Conservation (phyloP, 2,329 filamentous ascomycete species). For the Microsporum audouinii region DNA sequence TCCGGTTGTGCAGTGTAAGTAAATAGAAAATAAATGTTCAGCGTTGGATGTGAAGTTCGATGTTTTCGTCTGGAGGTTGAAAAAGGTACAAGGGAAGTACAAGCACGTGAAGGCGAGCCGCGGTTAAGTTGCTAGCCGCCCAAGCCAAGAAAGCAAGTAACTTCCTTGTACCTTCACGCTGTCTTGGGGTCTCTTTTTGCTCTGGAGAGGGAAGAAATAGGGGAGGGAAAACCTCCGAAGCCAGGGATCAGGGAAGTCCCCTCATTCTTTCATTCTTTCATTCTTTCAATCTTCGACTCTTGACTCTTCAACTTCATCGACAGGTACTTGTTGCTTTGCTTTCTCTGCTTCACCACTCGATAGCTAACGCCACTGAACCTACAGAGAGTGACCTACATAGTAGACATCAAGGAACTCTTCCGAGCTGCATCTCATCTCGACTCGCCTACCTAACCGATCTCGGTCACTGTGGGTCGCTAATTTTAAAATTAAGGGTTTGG, state of each 20-base stretch:
- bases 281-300: not conserved
- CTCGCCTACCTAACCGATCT: not conserved
- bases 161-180: not conserved
- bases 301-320: not conserved
- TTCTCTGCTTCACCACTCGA: not conserved
- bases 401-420: not conserved
- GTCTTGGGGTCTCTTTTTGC: not conserved
- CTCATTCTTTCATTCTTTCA: no score
- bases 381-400: not conserved
- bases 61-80: no score
- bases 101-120: not conserved
- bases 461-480: not conserved
- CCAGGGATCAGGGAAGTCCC: not conserved
- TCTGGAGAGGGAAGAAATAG: not conserved
- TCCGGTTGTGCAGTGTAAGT: not conserved
- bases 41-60: no score
- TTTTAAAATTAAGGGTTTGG: not conserved
- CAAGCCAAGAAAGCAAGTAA: not conserved
- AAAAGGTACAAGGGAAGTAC: not conserved
- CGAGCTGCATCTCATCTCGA: not conserved
- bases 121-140: not conserved
- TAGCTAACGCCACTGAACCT: not conserved
- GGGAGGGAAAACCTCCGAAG: not conserved
- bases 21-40: no score
- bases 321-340: not conserved